A percentile compares a stretch with the other conserved stretches of the same genome.
phyloP scores from a whole-genome alignment of 345 rosid genomes.

The Aquilaria sinensis region DNA sequence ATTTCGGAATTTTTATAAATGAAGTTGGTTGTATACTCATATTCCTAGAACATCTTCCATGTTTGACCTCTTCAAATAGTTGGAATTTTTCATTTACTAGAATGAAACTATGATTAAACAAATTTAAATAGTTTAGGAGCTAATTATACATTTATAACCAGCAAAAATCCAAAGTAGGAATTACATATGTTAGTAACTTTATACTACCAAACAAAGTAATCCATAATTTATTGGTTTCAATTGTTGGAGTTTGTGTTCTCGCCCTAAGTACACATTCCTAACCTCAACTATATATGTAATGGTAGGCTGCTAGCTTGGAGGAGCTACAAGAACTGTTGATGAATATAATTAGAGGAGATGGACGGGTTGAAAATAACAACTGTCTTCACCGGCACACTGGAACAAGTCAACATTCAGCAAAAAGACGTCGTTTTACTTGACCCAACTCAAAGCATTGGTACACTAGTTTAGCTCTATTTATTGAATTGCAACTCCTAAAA shows the following conservation, averaged over 20 bases:
- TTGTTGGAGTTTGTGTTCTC: no score
- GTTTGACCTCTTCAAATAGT: no score
- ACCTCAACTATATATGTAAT: not conserved
- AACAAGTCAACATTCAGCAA: no score
- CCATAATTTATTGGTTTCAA: no score
- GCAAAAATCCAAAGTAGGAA: no score
- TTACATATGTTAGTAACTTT: no score
- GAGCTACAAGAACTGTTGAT: conserved; percentile 24
- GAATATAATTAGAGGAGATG: conserved; percentile 23
- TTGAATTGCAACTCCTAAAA: not conserved
- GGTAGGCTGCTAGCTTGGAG: conserved; percentile 19
- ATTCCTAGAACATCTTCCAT: no score
- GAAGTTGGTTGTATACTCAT: not conserved
- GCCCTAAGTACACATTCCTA: no score
- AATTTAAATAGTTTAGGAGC: not conserved
- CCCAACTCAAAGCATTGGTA: not conserved
- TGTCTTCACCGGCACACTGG: not conserved
- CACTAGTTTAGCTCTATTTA: not conserved
- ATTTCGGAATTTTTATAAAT: not conserved
- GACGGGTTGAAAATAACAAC: not conserved
- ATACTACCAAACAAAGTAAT: no score
- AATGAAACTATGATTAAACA: no score
- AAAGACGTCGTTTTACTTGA: not conserved
- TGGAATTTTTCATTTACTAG: no score
- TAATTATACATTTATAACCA: no score